These are phyloP conservation scores for Neoboletus magnificus DNA, from an alignment of 768 basidiomycete genomes.

Conservation along the genomic window DNA sequence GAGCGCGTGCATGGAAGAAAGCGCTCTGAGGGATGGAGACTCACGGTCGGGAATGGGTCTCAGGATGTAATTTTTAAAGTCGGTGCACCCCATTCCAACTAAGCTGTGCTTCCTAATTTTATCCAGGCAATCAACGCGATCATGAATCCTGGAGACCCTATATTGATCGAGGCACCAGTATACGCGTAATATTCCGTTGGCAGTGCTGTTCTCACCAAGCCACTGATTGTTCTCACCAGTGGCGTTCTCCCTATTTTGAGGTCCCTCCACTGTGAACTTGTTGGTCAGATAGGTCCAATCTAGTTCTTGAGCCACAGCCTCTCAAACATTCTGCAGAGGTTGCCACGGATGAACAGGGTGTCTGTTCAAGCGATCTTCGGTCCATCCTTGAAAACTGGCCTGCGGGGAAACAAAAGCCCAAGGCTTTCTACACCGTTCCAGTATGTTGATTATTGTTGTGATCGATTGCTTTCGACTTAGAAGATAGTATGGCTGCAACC, in stretches of 20 bases:
- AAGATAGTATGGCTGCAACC: conserved; percentile 77
- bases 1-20: conserved; percentile 62
- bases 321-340: conserved; percentile 52
- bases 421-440: conserved; percentile 77
- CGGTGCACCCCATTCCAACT: neutral
- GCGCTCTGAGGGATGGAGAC: conserved; percentile 63
- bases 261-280: conserved; percentile 51
- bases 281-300: conserved; percentile 41
- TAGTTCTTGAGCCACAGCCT: neutral
- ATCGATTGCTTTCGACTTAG: conserved; percentile 1
- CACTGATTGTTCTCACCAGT: conserved; percentile 32
- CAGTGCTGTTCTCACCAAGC: conserved; percentile 12
- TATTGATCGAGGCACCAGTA: conserved; percentile 80
- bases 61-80: conserved; percentile 92
- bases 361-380: conserved; percentile 57
- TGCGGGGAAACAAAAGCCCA: conserved; percentile 63
- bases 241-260: conserved; percentile 66
- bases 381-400: conserved; percentile 75
- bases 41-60: conserved; percentile 78
- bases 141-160: conserved; percentile 73
- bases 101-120: conserved; percentile 9
- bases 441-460: conserved; percentile 36
- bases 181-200: conserved; percentile 53
- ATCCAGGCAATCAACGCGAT: conserved; percentile 65
- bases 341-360: conserved; percentile 70